Evolutionary conservation across 805 yeast genomes (phyloP), one percentile per base, ranked within the genome.

Genomic region (Suhomyces kilbournensis): DNA sequence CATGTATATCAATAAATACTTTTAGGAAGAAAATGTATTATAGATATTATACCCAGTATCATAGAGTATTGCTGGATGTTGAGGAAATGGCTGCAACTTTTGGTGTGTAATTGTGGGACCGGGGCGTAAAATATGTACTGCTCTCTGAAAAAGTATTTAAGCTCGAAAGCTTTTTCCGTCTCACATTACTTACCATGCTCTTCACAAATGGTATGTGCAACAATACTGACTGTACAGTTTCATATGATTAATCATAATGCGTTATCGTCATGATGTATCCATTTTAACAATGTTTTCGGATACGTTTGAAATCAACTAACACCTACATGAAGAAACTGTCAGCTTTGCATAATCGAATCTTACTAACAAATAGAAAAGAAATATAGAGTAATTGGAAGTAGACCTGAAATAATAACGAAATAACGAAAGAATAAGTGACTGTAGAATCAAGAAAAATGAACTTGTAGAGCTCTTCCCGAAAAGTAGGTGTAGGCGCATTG

Each of bases 231-330:
- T 35, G 20, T n/a, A n/a, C 57, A 52, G 17, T 15, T 35, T 40
- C 53, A 56, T 15, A 65, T 66, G 71, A 67, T 67, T 67, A 65
- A 51, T 51, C 43, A 52, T 56, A 59, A 68, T 74, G 79, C 79
- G 79, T 74, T 74, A 74, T 74, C 77, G 78, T 74, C 79, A 73
- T 74, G 79, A 74, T 67, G 60, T 57, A 59, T 66, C 70, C 65
- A 46, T 53, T 60, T 65, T 59, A 50, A 64, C 69, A 68, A 65
- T 67, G 74, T 66, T 71, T 66, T 62, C 39, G 71, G 73, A 64
- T 59, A 54, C 51, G 63, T 53, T 47, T 71, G 79, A 74, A 74
- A 74, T 74, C 73, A 74, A 59, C 77, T 61, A 74, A 74, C 79
- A 74, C 77, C 69, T 58, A 64, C 59, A 74, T 74, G 78, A 74